Evolutionary conservation across 441 rosid genomes (phyloP).

Genomic region (Breynia disticha): DNA sequence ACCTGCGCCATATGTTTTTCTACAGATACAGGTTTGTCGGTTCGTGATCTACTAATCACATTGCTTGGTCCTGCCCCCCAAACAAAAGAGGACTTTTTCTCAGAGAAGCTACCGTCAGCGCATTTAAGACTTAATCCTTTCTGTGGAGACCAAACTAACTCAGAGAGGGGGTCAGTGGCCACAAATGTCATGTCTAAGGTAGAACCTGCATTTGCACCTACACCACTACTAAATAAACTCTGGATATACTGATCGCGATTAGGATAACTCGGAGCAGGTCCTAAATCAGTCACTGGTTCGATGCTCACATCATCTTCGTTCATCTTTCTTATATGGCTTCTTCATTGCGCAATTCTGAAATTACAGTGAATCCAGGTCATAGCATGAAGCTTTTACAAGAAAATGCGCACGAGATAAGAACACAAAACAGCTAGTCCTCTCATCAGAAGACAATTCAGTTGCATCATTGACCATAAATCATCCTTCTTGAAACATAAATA

Average conservation of each 20-base stretch:
- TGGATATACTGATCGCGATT: slow-evolving; percentile 20
- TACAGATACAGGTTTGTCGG: slow-evolving; percentile 17
- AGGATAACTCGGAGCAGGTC: slow-evolving; percentile 34
- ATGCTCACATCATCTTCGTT: slow-evolving; percentile 34
- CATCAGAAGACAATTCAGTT: too few relatives aligned
- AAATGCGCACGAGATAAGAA: too few relatives aligned
- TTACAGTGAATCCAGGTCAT: slow-evolving; percentile 20
- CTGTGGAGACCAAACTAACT: slow-evolving; percentile 93
- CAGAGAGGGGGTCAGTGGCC: slow-evolving; percentile 54
- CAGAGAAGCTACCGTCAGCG: slow-evolving; percentile 50
- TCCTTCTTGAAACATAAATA: too few relatives aligned
- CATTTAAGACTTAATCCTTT: slow-evolving; percentile 64
- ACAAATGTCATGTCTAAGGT: slow-evolving; percentile 34
- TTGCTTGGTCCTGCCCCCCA: slow-evolving; percentile 32
- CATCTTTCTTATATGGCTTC: slow-evolving; percentile 34
- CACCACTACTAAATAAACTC: slow-evolving; percentile 25
- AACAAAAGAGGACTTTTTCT: slow-evolving; percentile 29
- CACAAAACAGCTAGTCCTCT: too few relatives aligned
- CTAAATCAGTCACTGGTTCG: slow-evolving; percentile 32
- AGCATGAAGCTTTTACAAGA: too few relatives aligned
- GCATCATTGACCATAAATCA: too few relatives aligned
- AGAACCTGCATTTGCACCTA: slow-evolving; percentile 86
- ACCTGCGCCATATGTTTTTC: slow-evolving; percentile 12
- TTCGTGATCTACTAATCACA: slow-evolving; percentile 17
- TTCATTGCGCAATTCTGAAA: slow-evolving; percentile 28